Evolutionary conservation across 2,329 filamentous ascomycete species (phyloP).

Genomic region (Cryphonectria radicalis): DNA sequence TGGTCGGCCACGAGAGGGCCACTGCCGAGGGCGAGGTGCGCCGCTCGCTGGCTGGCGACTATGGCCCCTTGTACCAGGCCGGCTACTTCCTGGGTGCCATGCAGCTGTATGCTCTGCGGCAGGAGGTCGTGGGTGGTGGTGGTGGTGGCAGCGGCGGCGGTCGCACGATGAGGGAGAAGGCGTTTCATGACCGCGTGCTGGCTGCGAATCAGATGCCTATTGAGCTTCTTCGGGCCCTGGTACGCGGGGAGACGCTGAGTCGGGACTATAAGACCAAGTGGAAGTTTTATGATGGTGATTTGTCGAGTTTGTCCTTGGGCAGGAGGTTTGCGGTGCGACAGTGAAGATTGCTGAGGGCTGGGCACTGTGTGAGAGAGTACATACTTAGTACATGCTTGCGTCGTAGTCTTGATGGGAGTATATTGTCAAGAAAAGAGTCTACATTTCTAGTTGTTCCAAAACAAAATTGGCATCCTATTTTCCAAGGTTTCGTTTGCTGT

Average conservation of each 20-base stretch:
- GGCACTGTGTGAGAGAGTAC: not conserved
- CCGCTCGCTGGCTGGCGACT: constrained; percentile 59
- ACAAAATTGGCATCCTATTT: no score
- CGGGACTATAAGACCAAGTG: constrained; percentile 27
- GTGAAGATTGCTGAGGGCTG: not conserved
- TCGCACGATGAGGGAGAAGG: constrained; percentile 48
- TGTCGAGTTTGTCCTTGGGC: not conserved
- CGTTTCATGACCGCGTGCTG: constrained; percentile 60
- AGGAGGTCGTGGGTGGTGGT: constrained; percentile 47
- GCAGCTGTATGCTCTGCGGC: constrained; percentile 55
- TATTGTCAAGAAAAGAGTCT: no score
- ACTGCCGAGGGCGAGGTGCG: constrained; percentile 65
- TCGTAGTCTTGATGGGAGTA: not conserved
- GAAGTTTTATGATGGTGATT: constrained; percentile 22
- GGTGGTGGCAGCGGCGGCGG: constrained; percentile 28
- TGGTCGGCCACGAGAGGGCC: constrained; percentile 61
- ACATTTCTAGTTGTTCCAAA: no score
- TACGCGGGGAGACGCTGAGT: constrained; percentile 21
- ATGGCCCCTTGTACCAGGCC: constrained; percentile 62
- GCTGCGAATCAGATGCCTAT: constrained; percentile 43
- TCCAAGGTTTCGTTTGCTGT: no score
- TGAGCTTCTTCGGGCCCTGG: constrained; percentile 25
- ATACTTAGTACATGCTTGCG: no score
- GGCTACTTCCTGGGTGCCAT: constrained; percentile 64
- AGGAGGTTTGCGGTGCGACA: not conserved